phyloP scores from a whole-genome alignment of 805 yeast genomes.

The Wickerhamiella lipophila region DNA sequence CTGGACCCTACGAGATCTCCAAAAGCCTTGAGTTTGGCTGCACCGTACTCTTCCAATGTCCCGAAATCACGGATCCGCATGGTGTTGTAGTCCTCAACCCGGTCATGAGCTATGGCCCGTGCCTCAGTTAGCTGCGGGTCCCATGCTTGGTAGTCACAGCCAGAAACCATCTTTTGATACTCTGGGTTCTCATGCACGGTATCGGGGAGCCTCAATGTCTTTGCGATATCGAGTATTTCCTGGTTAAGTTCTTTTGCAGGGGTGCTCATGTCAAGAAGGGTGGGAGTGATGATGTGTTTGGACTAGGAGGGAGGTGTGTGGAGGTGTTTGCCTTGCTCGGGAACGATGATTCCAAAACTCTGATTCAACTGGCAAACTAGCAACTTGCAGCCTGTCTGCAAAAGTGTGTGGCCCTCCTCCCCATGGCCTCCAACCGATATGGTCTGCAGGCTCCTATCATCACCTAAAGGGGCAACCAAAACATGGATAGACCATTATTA shows the following conservation, averaged over 20 bases:
- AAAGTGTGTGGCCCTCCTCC: neutral
- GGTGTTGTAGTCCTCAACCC: slow-evolving; percentile 23
- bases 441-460: neutral
- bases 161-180: slow-evolving; percentile 9
- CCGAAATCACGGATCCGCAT: slow-evolving; percentile 23
- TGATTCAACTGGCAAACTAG: no score
- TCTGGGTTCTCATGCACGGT: neutral
- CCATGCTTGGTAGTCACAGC: slow-evolving; percentile 4
- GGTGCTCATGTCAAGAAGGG: neutral
- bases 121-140: slow-evolving; percentile 15
- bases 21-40: slow-evolving; percentile 32
- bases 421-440: neutral
- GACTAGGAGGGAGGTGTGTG: no score
- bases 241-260: neutral
- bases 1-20: slow-evolving; percentile 37
- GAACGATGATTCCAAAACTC: no score
- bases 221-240: neutral
- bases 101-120: slow-evolving; percentile 25
- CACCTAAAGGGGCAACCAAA: neutral
- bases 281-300: no score
- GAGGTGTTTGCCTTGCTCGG: no score
- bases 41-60: slow-evolving; percentile 22
- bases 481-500: slow-evolving; percentile 18
- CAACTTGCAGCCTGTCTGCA: no score
- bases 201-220: neutral